Evolutionary conservation across 1,284 basidiomycete genomes (phyloP), one percentile per base, ranked within the genome.

Genomic region (Moesziomyces antarcticus): DNA sequence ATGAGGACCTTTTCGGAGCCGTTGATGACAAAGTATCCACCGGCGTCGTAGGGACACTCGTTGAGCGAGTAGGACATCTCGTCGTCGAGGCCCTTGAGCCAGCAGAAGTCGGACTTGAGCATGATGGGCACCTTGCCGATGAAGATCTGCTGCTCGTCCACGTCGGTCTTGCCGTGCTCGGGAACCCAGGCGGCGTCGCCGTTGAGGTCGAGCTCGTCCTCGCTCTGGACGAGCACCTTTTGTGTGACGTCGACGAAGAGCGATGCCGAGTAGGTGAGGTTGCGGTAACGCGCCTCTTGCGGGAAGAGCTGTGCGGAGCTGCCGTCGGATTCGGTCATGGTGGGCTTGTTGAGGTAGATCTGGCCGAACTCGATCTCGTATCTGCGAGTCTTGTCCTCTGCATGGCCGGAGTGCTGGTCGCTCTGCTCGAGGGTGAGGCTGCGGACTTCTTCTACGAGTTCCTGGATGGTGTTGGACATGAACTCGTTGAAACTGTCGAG

Each of bases 391-490:
- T 86, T 88, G 80, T 81, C 81, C 50, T 80, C 82, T 25, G 77
- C 80, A 14, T 77, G 67, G 35, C 79, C 94, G 4, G 94, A 93
- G 84, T 97, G 94, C 85, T 99, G 96, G 83, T 94, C 92, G 62
- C 91, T 91, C 85, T 99, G 96, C 86, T 99, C 96, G 53, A 99
- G 87, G 66, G 96, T 95, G 81, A 99, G 89, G 79, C 93, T 93
- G 35, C 91, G 87, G 76, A 93, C 94, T 86, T 99, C 97, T 83
- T 99, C 96, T 37, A 99, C 95, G 35, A 99, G 88, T 85, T 99
- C 96, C 86, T 99, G 96, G 92, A 99, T 97, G n/a, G 95, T 98
- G 82, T 97, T 98, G 85, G 96, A 93, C 50, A 99, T 93, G 82
- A 99, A 99, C 86, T 99, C 97, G 85, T 99, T 95, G 86, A 97